Evolutionary conservation across 2,329 filamentous ascomycete species (phyloP).

Genomic region (Amauroascus verrucosus): DNA sequence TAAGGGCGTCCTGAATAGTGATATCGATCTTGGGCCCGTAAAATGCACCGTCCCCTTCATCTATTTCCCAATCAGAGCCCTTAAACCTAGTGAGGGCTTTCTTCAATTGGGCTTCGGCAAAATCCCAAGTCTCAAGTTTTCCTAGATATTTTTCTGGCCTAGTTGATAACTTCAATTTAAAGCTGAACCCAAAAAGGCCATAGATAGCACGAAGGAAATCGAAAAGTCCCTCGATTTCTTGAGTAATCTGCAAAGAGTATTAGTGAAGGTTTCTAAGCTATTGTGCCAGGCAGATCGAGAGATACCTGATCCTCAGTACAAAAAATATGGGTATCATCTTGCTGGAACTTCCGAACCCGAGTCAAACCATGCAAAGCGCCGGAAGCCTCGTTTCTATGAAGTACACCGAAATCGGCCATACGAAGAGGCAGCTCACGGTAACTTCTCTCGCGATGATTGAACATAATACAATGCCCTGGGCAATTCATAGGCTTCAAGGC

Average conservation of each 20-base stretch:
- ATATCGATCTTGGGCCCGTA: constrained; percentile 99
- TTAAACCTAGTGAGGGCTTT: constrained; percentile 71
- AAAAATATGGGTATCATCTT: constrained; percentile 96
- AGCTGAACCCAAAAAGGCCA: constrained; percentile 74
- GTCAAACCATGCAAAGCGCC: constrained; percentile 85
- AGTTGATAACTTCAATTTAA: constrained; percentile 91
- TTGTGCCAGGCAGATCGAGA: no score
- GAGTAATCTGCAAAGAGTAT: constrained; percentile 40
- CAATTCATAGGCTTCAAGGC: constrained; percentile 98
- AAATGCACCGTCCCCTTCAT: constrained; percentile 92
- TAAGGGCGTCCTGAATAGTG: constrained; percentile 77
- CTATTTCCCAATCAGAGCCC: constrained; percentile 70
- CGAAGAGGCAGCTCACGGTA: constrained; percentile 85
- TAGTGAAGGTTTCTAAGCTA: constrained; percentile 8
- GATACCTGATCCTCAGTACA: constrained; percentile 65
- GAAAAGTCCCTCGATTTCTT: constrained; percentile 72
- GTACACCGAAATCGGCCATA: constrained; percentile 88
- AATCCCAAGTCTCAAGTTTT: constrained; percentile 75
- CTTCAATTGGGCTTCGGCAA: constrained; percentile 71
- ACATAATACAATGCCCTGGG: constrained; percentile 84
- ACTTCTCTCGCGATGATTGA: constrained; percentile 69
- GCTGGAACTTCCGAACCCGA: constrained; percentile 84
- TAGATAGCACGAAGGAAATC: constrained; percentile 76
- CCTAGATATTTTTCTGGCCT: constrained; percentile 83
- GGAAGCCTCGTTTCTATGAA: constrained; percentile 91